Percentiles rank a stretch among this genome's conserved stretches.
Evolutionary conservation across 306 rosid species (phyloP).

Genomic region (Acacia crassicarpa): DNA sequence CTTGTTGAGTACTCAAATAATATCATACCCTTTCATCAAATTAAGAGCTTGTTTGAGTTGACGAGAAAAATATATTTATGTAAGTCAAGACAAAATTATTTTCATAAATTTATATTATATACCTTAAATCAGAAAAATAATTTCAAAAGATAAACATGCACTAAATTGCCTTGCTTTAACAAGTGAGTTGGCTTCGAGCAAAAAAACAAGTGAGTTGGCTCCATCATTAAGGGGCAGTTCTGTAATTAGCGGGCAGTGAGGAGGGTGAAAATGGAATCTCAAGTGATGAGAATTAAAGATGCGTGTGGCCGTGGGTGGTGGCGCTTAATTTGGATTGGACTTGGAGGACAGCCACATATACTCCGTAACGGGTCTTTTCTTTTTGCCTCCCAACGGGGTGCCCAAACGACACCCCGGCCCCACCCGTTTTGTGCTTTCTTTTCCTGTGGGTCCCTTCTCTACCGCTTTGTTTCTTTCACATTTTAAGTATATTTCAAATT

Average conservation of each 20-base stretch:
- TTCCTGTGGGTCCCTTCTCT: neutral
- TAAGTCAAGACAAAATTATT: too few species aligned
- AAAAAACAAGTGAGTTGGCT: conserved; percentile 26
- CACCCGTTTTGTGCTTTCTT: neutral
- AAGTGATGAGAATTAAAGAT: neutral
- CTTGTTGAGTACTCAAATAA: neutral
- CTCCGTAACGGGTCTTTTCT: conserved; percentile 43
- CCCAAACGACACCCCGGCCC: conserved; percentile 61
- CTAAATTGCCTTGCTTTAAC: neutral
- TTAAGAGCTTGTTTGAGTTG: too few species aligned
- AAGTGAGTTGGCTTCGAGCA: conserved; percentile 21
- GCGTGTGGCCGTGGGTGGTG: neutral
- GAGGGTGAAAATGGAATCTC: conserved; percentile 29
- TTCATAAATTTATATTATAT: too few species aligned
- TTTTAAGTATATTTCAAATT: neutral
- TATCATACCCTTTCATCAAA: too few species aligned
- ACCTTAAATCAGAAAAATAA: too few species aligned
- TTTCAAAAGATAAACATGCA: too few species aligned
- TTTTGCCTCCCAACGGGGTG: conserved; percentile 53
- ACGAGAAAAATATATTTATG: too few species aligned
- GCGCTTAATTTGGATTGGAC: too few species aligned
- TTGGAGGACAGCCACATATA: conserved; percentile 15
- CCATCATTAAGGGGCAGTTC: conserved; percentile 32
- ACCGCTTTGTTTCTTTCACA: neutral
- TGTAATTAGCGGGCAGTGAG: conserved; percentile 19